Conservation (phyloP, 2,329 filamentous ascomycete genomes). For the Myriosclerotinia duriaeana region DNA sequence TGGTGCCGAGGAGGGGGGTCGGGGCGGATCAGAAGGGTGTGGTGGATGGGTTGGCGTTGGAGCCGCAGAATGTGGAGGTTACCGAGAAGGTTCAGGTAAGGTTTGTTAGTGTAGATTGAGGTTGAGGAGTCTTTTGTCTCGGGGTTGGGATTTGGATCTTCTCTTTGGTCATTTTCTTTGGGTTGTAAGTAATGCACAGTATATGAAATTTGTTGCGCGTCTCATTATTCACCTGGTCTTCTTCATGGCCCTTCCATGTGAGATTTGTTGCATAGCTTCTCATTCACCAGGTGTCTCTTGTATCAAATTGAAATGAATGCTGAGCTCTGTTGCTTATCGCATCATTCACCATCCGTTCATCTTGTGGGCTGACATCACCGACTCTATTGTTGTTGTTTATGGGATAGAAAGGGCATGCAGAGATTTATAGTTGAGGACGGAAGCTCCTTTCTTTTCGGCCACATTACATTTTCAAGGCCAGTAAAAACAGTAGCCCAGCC, state of each 20-base stretch:
- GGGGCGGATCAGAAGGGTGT: neutral
- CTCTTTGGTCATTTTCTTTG: neutral
- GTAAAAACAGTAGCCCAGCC: too few relatives aligned
- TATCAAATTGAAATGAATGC: too few relatives aligned
- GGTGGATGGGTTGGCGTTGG: slow-evolving; percentile 1
- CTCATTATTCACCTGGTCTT: neutral
- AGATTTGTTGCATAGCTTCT: neutral
- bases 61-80: slow-evolving; percentile 1
- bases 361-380: too few relatives aligned
- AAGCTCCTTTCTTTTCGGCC: neutral
- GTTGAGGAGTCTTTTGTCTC: neutral
- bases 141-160: too few relatives aligned
- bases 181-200: neutral
- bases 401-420: neutral
- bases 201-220: neutral
- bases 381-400: neutral
- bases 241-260: neutral
- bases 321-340: neutral
- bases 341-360: neutral
- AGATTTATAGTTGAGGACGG: neutral
- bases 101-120: slow-evolving; percentile 4
- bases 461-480: too few relatives aligned
- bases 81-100: slow-evolving; percentile 1
- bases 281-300: too few relatives aligned
- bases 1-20: neutral